phyloP scores from a whole-genome alignment of 768 basidiomycete species.

The Macrolepiota dolichaula region DNA sequence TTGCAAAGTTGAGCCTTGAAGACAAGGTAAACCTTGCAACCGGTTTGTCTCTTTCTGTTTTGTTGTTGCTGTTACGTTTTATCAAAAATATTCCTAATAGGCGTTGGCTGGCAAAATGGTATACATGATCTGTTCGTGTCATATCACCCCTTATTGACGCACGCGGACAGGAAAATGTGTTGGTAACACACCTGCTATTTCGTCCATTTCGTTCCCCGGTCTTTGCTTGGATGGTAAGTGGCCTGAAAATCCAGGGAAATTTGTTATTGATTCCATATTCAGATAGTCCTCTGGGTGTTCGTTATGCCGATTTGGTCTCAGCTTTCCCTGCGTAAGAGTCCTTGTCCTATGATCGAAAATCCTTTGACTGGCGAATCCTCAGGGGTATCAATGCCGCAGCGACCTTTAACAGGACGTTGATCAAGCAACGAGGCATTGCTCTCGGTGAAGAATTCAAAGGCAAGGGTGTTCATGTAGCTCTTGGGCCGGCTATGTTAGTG shows the following conservation, averaged over 20 bases:
- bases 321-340: slow-evolving; percentile 45
- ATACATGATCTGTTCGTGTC: background rate
- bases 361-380: background rate
- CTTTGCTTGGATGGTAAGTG: slow-evolving; percentile 45
- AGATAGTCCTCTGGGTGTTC: slow-evolving; percentile 50
- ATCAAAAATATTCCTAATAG: slow-evolving; percentile 15
- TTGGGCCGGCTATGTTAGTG: slow-evolving; percentile 48
- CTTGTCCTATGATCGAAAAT: background rate
- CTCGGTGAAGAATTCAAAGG: slow-evolving; percentile 60
- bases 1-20: slow-evolving; percentile 47
- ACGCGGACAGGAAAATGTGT: slow-evolving; percentile 36
- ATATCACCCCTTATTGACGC: background rate
- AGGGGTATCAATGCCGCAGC: slow-evolving; percentile 51
- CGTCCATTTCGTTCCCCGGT: slow-evolving; percentile 45
- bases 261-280: background rate
- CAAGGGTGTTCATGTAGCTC: slow-evolving; percentile 55
- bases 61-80: background rate
- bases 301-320: slow-evolving; percentile 42
- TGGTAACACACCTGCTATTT: slow-evolving; percentile 46
- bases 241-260: background rate
- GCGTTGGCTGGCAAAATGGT: slow-evolving; percentile 43
- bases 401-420: slow-evolving; percentile 52
- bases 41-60: slow-evolving; percentile 26
- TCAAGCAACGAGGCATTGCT: slow-evolving; percentile 50
- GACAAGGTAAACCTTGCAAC: slow-evolving; percentile 59